A percentile compares a stretch with the other conserved stretches of the same genome.
These are phyloP conservation scores for Huntiella moniliformis DNA, from an alignment of 2,329 filamentous ascomycete species.

Conservation along the genomic window DNA sequence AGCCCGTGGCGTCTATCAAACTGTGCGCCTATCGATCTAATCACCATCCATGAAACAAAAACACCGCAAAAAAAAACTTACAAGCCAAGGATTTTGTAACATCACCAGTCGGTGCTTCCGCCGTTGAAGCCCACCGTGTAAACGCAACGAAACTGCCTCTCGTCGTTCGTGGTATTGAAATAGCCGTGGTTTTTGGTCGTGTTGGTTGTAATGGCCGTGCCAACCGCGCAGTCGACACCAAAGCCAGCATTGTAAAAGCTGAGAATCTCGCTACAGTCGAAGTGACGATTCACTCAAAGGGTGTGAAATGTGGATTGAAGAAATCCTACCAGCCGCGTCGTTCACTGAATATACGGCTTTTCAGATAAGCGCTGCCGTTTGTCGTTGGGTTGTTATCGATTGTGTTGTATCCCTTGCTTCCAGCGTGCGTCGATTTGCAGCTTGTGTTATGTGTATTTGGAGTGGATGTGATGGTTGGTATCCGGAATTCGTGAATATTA, in stretches of 20 bases:
- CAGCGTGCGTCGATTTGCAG: too few species aligned
- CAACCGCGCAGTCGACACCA: not conserved
- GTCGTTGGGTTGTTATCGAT: too few species aligned
- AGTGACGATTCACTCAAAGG: not conserved
- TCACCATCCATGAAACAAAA: too few species aligned
- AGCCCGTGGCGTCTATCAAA: too few species aligned
- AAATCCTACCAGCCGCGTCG: not conserved
- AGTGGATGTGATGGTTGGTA: too few species aligned
- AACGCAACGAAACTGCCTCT: not conserved
- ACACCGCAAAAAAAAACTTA: slow-evolving; percentile 17
- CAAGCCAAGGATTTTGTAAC: slow-evolving; percentile 21
- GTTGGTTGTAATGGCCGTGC: not conserved
- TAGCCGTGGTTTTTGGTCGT: not conserved
- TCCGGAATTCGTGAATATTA: too few species aligned
- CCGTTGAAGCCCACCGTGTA: slow-evolving; percentile 5
- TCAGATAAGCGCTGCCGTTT: too few species aligned
- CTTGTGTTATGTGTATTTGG: too few species aligned
- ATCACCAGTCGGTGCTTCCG: slow-evolving; percentile 4
- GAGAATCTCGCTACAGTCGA: not conserved
- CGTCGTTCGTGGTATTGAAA: not conserved
- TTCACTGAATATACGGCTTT: too few species aligned
- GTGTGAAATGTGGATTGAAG: not conserved
- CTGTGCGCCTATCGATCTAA: too few species aligned
- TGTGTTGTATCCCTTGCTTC: too few species aligned
- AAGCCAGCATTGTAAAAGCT: not conserved